Conservation (phyloP, 805 yeast species). For the Naumovozyma baii region DNA sequence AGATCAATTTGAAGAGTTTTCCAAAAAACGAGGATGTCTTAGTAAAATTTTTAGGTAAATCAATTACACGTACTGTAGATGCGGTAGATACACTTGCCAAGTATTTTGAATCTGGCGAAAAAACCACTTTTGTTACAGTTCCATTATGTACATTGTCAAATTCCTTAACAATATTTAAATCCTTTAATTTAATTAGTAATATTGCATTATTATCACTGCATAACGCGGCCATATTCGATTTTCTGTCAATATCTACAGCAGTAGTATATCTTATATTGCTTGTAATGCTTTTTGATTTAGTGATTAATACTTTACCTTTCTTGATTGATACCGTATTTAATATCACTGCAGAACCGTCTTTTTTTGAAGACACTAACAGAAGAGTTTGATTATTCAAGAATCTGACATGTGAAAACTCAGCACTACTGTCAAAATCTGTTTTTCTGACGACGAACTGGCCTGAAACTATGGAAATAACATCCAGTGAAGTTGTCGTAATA, state of each 20-base stretch:
- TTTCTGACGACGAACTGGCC: constrained; percentile 31
- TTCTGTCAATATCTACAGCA: constrained; percentile 35
- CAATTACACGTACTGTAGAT: constrained; percentile 54
- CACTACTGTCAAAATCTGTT: constrained; percentile 29
- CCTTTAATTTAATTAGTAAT: constrained; percentile 41
- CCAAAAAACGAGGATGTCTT: constrained; percentile 24
- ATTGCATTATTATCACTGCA: constrained; percentile 55
- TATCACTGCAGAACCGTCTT: constrained; percentile 33
- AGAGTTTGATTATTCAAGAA: constrained; percentile 29
- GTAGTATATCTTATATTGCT: constrained; percentile 45
- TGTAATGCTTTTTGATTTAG: constrained; percentile 19
- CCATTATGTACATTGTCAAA: constrained; percentile 60
- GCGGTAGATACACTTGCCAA: constrained; percentile 74
- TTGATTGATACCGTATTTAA: constrained; percentile 23
- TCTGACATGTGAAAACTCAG: constrained; percentile 29
- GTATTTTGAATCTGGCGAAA: constrained; percentile 57
- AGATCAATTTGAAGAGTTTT: constrained; percentile 16
- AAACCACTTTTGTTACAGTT: constrained; percentile 64
- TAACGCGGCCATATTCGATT: constrained; percentile 32
- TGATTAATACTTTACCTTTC: constrained; percentile 16
- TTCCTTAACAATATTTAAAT: constrained; percentile 41
- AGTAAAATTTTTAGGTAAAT: constrained; percentile 44
- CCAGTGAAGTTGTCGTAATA: constrained; percentile 47
- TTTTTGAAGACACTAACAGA: constrained; percentile 37
- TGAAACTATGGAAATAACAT: constrained; percentile 34